Evolutionary conservation across 106 monocot genomes (phyloP).

Genomic region (Acorus gramineus): DNA sequence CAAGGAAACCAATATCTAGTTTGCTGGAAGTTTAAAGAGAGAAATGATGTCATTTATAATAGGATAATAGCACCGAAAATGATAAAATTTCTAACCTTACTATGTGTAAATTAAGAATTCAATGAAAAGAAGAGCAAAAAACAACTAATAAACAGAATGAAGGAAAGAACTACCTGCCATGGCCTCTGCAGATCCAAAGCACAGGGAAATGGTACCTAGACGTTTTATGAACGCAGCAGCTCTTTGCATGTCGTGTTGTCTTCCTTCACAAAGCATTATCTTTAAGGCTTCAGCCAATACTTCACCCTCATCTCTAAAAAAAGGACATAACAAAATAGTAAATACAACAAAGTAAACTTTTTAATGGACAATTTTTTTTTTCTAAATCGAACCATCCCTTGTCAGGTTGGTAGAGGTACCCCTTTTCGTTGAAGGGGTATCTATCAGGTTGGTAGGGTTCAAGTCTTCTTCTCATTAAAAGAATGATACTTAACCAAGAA

Average conservation of each 20-base stretch:
- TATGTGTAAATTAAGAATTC: no score
- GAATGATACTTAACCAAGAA: no score
- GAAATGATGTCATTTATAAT: no score
- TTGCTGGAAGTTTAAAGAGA: no score
- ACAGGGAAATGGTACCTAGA: conserved; percentile 75
- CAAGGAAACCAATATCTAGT: no score
- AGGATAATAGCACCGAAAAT: no score
- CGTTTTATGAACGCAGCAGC: conserved; percentile 95
- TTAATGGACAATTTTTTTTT: background rate
- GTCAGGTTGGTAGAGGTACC: no score
- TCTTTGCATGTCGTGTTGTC: conserved; percentile 89
- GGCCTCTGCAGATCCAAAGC: conserved; percentile 70
- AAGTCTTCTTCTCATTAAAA: no score
- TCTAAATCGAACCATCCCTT: background rate
- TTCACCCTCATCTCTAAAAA: conserved; percentile 63
- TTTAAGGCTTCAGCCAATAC: conserved; percentile 77
- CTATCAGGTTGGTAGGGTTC: no score
- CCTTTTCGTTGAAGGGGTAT: no score
- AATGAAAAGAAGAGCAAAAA: no score
- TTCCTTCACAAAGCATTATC: conserved; percentile 91
- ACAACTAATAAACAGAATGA: background rate
- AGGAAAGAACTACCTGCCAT: conserved; percentile 52
- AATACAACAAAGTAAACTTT: background rate
- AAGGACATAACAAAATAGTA: conserved; percentile 2
- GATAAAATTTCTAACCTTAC: no score